Percentiles rank a stretch among this genome's conserved stretches.
Conservation (phyloP, 2,329 filamentous ascomycete species). For the Rhexocercosporidium sp. region DNA sequence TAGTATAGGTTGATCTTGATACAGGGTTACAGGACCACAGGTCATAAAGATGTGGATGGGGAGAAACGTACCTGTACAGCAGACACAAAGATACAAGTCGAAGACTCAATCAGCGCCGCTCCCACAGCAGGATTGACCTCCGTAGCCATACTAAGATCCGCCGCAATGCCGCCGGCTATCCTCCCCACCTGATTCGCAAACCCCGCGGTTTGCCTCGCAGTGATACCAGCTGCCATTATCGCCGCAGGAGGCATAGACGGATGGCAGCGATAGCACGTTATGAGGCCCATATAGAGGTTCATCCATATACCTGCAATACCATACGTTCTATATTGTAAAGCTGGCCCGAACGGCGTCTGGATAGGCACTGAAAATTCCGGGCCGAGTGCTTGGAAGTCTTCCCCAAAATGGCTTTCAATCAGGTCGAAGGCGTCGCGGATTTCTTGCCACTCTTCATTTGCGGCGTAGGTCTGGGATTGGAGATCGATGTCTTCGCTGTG, state of each 20-base stretch:
- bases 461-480: slow-evolving; percentile 33
- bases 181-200: slow-evolving; percentile 79
- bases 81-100: slow-evolving; percentile 85
- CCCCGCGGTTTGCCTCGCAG: slow-evolving; percentile 71
- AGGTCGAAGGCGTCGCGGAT: slow-evolving; percentile 74
- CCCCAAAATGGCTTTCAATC: slow-evolving; percentile 69
- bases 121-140: slow-evolving; percentile 79
- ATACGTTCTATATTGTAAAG: slow-evolving; percentile 82
- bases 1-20: neutral
- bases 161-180: slow-evolving; percentile 74
- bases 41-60: neutral
- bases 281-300: slow-evolving; percentile 83
- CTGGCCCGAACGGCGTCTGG: slow-evolving; percentile 80
- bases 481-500: slow-evolving; percentile 36
- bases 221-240: slow-evolving; percentile 80
- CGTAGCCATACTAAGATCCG: slow-evolving; percentile 48
- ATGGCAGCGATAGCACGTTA: slow-evolving; percentile 81
- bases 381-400: slow-evolving; percentile 77
- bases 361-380: slow-evolving; percentile 67
- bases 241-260: slow-evolving; percentile 91
- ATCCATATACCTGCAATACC: slow-evolving; percentile 89
- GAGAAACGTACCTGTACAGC: slow-evolving; percentile 66
- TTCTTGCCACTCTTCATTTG: slow-evolving; percentile 71
- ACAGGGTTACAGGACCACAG: neutral
- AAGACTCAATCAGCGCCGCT: slow-evolving; percentile 81